Percentiles rank a stretch among this genome's conserved stretches.
Evolutionary conservation across 2,329 filamentous ascomycete genomes (phyloP).

Genomic region (Aspergillus vadensis): DNA sequence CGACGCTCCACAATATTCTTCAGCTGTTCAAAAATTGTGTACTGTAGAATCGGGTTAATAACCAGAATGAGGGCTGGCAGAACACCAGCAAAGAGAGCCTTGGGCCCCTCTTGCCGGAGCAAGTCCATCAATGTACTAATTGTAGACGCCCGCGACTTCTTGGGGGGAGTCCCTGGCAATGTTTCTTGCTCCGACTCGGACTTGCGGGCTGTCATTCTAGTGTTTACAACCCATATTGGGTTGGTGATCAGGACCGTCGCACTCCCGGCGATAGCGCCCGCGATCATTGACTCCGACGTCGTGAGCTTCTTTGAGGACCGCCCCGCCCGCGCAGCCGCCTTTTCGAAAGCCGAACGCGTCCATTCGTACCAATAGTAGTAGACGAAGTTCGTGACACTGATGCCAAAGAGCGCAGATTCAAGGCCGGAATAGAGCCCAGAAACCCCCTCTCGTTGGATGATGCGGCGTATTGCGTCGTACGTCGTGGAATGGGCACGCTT

Average conservation of each 20-base stretch:
- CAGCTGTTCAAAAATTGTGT: slow-evolving; percentile 97
- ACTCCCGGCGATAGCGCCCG: slow-evolving; percentile 87
- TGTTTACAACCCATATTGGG: slow-evolving; percentile 99
- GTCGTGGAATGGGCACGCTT: slow-evolving; percentile 86
- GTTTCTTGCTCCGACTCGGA: slow-evolving; percentile 53
- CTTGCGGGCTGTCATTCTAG: slow-evolving; percentile 90
- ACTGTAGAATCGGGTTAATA: slow-evolving; percentile 97
- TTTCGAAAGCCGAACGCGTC: slow-evolving; percentile 81
- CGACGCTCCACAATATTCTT: slow-evolving; percentile 85
- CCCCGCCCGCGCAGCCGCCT: slow-evolving; percentile 71
- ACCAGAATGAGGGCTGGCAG: slow-evolving; percentile 90
- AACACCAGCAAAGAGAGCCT: slow-evolving; percentile 87
- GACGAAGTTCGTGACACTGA: slow-evolving; percentile 98
- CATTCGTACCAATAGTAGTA: slow-evolving; percentile 99
- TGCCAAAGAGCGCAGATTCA: slow-evolving; percentile 92
- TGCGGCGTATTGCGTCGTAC: slow-evolving; percentile 77
- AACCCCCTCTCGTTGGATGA: slow-evolving; percentile 88
- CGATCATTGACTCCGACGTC: slow-evolving; percentile 90
- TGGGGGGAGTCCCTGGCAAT: slow-evolving; percentile 41
- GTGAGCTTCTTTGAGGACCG: slow-evolving; percentile 79
- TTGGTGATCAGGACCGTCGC: slow-evolving; percentile 96
- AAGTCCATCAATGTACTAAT: slow-evolving; percentile 79
- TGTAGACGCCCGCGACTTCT: slow-evolving; percentile 66
- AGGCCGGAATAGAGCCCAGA: slow-evolving; percentile 88
- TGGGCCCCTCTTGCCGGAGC: slow-evolving; percentile 78